These are phyloP conservation scores for Eurotiales sp. DNA, from an alignment of 2,329 filamentous ascomycete genomes.

Conservation along the genomic window DNA sequence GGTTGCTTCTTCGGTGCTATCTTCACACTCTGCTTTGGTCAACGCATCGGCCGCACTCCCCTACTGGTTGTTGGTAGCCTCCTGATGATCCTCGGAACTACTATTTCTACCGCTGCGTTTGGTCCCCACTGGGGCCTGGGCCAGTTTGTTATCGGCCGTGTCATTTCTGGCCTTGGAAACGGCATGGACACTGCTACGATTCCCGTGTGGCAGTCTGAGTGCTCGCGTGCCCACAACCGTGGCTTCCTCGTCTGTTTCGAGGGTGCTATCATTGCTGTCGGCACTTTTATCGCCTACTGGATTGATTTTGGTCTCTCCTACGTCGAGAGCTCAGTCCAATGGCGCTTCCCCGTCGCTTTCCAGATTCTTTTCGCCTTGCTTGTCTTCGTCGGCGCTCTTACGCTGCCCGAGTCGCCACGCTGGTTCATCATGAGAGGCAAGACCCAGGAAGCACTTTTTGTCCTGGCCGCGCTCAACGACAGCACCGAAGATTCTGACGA, in stretches of 20 bases:
- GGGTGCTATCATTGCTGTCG: constrained; percentile 51
- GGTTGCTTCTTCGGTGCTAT: constrained; percentile 38
- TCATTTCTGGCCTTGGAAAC: constrained; percentile 42
- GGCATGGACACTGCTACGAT: constrained; percentile 56
- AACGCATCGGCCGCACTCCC: constrained; percentile 29
- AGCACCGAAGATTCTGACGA: constrained; percentile 37
- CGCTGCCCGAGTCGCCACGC: constrained; percentile 44
- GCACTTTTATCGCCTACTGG: constrained; percentile 52
- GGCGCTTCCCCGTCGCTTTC: constrained; percentile 54
- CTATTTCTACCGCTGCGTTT: constrained; percentile 25
- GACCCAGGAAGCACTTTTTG: constrained; percentile 48
- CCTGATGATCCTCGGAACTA: constrained; percentile 38
- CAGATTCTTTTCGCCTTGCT: constrained; percentile 49
- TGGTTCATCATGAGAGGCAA: constrained; percentile 46
- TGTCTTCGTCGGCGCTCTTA: constrained; percentile 41
- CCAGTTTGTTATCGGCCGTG: constrained; percentile 35
- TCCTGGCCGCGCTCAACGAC: constrained; percentile 52
- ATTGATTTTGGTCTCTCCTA: constrained; percentile 47
- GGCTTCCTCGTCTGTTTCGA: constrained; percentile 60
- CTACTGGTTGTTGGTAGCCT: too few relatives aligned
- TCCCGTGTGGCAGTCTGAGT: constrained; percentile 50
- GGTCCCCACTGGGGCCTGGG: constrained; percentile 26
- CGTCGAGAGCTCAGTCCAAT: constrained; percentile 35
- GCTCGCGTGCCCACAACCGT: constrained; percentile 53
- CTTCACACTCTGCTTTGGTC: constrained; percentile 27